phyloP scores from a whole-genome alignment of 2,329 filamentous ascomycete genomes.

The Aspergillus glaucus region DNA sequence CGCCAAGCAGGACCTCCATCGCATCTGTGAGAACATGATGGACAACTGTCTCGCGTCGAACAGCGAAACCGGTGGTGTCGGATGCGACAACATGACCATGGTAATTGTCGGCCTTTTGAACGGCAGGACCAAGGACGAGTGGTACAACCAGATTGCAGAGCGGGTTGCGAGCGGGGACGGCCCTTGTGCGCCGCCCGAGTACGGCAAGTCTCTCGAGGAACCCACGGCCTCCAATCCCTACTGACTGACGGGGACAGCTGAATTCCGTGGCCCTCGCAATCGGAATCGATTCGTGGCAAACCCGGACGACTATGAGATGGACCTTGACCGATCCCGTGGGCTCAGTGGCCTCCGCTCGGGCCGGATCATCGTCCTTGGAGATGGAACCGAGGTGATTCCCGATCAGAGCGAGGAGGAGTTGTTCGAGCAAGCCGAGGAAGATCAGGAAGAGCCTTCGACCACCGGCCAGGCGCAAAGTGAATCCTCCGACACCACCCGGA shows the following conservation, averaged over 20 bases:
- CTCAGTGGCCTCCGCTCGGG: constrained; percentile 65
- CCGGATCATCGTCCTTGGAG: constrained; percentile 88
- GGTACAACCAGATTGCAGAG: constrained; percentile 93
- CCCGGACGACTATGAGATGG: constrained; percentile 51
- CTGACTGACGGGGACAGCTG: constrained; percentile 54
- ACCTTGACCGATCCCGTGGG: constrained; percentile 52
- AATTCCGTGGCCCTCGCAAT: constrained; percentile 76
- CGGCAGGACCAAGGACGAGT: constrained; percentile 91
- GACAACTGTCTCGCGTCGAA: constrained; percentile 98
- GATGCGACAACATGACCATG: constrained; percentile 99
- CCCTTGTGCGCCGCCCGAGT: constrained; percentile 97
- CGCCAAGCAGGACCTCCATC: constrained; percentile 87
- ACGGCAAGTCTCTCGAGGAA: constrained; percentile 70
- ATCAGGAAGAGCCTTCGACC: constrained; percentile 59
- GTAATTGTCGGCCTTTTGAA: constrained; percentile 79
- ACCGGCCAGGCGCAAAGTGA: constrained; percentile 72
- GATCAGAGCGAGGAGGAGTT: constrained; percentile 87
- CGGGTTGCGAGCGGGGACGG: constrained; percentile 95
- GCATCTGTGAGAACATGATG: constrained; percentile 99
- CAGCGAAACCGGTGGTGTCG: constrained; percentile 94
- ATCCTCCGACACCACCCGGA: constrained; percentile 34
- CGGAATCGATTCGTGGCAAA: constrained; percentile 79
- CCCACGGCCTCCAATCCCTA: constrained; percentile 32
- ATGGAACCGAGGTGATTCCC: constrained; percentile 86
- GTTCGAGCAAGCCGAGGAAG: constrained; percentile 84